Evolutionary conservation across 2,329 filamentous ascomycete species (phyloP), one percentile per base, ranked within the genome.

Genomic region (Botryotinia convoluta): DNA sequence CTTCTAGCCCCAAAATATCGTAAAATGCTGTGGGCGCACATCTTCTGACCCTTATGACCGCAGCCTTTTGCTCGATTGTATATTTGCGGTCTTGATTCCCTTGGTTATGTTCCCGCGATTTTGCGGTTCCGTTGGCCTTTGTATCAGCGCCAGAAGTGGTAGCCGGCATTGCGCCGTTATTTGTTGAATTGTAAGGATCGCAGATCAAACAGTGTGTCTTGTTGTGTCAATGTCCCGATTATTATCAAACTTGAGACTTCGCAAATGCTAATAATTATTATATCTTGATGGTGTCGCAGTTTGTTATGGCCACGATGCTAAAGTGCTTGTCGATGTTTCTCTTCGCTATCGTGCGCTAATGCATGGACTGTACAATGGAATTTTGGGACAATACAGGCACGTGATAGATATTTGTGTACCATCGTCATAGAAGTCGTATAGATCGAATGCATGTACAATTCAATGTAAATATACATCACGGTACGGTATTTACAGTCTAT

Each of bases 21-120:
- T 99, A 99, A 83, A 97, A 99, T 29, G 93, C 93, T 6, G 94
- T 98, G 35, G 92, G 85, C 57, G 88, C 86, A 84, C 96, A 99
- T 85, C 88, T 89, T 77, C 93, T 91, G 81, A 99, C 96, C 77
- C 96, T 90, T 79, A 97, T 85, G 45, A 99, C 96, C 39, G 95
- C 95, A 2, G 93, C 91, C 82, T 97, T 96, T 81, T 99, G 96
- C 79, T 98, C 95, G 44, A 89, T 86, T 1, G 96, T 99, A 84
- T 90, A 97, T 81, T 92, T 88, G 78, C 93, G 90, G 72, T 86
- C 85, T 69, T 85, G 83, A 77, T 85, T 87, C 76, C 88, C 88
- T 77, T 90, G 88, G 79, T 89, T 86, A 79, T 90, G 88, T 69
- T 84, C 81, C 74, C 86, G 85, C 73, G 77, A 78, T 74, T 77